Percentiles rank a stretch among this genome's conserved stretches.
These are phyloP conservation scores for Neoboletus subvelutipes DNA, from an alignment of 768 basidiomycete genomes.

Conservation along the genomic window DNA sequence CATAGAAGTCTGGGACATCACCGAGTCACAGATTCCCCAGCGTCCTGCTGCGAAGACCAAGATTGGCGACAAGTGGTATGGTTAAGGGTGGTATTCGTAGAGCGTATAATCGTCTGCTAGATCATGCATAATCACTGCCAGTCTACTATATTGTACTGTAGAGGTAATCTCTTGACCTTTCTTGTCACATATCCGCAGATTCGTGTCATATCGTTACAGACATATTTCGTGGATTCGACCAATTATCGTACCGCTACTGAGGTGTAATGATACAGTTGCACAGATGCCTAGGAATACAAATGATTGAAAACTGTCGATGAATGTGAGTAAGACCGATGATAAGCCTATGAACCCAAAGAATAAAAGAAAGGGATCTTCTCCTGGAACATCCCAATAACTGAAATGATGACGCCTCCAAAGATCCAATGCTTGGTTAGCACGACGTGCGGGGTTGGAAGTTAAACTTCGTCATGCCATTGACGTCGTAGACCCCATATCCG, in stretches of 20 bases:
- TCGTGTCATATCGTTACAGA: background rate
- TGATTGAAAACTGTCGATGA: background rate
- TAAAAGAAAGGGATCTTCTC: background rate
- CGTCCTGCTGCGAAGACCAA: conserved; percentile 57
- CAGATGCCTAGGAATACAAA: conserved; percentile 6
- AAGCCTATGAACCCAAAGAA: background rate
- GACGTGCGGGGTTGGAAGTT: conserved; percentile 60
- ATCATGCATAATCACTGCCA: background rate
- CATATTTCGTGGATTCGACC: background rate
- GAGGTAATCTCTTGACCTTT: conserved; percentile 11
- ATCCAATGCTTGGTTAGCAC: conserved; percentile 40
- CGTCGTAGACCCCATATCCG: conserved; percentile 68
- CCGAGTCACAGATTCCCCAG: conserved; percentile 70
- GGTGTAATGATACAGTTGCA: background rate
- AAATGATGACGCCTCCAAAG: background rate
- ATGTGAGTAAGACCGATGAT: background rate
- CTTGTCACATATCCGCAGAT: background rate
- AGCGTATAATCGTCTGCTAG: conserved; percentile 4
- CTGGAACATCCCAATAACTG: background rate
- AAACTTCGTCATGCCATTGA: conserved; percentile 54
- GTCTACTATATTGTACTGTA: conserved; percentile 18
- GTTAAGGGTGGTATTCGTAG: conserved; percentile 33
- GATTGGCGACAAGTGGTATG: conserved; percentile 72
- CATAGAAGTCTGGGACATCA: conserved; percentile 84
- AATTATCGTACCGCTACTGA: background rate